These are phyloP conservation scores for Serendipita indica DNA, from an alignment of 768 basidiomycete species.

Conservation along the genomic window DNA sequence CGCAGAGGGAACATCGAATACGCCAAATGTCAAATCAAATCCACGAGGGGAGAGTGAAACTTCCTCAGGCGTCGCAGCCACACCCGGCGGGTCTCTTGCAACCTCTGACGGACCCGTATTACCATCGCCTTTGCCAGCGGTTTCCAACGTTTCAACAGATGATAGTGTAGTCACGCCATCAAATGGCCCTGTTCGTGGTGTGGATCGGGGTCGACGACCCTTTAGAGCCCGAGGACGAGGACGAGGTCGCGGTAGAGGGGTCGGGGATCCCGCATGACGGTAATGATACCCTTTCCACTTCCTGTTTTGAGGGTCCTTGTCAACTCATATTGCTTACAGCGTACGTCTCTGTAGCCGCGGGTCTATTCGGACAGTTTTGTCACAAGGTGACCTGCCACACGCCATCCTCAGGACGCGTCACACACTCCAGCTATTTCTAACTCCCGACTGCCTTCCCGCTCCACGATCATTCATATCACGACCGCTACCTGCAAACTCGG, in stretches of 20 bases:
- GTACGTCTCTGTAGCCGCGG: too few species aligned
- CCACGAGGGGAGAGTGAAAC: conserved; percentile 18
- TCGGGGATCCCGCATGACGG: not conserved
- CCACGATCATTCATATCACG: too few species aligned
- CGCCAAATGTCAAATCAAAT: too few species aligned
- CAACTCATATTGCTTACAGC: not conserved
- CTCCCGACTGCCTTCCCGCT: too few species aligned
- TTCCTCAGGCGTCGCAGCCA: conserved; percentile 13
- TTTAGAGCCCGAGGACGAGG: conserved; percentile 16
- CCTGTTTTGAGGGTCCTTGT: not conserved
- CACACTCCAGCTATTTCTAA: too few species aligned
- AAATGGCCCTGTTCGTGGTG: not conserved
- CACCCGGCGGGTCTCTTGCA: not conserved
- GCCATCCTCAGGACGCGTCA: too few species aligned
- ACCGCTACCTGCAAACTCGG: too few species aligned
- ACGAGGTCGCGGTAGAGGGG: conserved; percentile 22
- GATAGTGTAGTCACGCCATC: not conserved
- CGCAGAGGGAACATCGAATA: not conserved
- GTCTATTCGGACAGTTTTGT: too few species aligned
- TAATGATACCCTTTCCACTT: not conserved
- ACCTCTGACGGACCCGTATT: too few species aligned
- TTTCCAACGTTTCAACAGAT: too few species aligned
- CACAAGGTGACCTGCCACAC: too few species aligned
- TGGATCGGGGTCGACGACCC: conserved; percentile 15
- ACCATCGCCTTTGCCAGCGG: too few species aligned